A percentile compares a stretch with the other conserved stretches of the same genome.
phyloP scores from a whole-genome alignment of 2,329 filamentous ascomycete species.

The Fusarium sp. region DNA sequence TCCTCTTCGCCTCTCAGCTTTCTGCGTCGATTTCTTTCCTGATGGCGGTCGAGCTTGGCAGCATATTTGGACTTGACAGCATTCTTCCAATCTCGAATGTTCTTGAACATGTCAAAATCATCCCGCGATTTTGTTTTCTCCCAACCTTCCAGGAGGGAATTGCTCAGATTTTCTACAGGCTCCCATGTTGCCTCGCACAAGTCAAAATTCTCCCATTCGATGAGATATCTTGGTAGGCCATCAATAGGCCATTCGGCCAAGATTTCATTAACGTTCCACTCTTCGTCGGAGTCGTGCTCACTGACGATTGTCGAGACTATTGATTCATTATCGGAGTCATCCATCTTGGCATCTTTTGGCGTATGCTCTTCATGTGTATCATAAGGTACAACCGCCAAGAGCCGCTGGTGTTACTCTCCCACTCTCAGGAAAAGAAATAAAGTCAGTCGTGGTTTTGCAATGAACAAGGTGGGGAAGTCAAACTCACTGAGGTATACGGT shows the following conservation, averaged over 20 bases:
- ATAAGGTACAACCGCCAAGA: not conserved
- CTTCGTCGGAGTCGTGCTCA: slow-evolving; percentile 52
- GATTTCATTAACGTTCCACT: slow-evolving; percentile 63
- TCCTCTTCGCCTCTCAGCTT: slow-evolving; percentile 48
- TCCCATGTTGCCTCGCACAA: slow-evolving; percentile 61
- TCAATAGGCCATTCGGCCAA: slow-evolving; percentile 56
- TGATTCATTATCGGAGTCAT: slow-evolving; percentile 45
- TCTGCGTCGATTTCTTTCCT: slow-evolving; percentile 58
- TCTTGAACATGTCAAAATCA: slow-evolving; percentile 51
- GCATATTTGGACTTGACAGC: slow-evolving; percentile 44
- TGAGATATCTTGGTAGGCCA: slow-evolving; percentile 46
- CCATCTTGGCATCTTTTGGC: slow-evolving; percentile 5
- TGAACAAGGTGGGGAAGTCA: not conserved
- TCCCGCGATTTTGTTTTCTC: slow-evolving; percentile 52
- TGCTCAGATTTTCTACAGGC: slow-evolving; percentile 55
- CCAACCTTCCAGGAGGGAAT: slow-evolving; percentile 56
- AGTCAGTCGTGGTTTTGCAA: not conserved
- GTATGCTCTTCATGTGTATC: not conserved
- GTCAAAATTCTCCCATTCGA: slow-evolving; percentile 52
- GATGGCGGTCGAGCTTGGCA: slow-evolving; percentile 51
- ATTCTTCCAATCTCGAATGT: slow-evolving; percentile 51
- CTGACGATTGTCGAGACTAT: slow-evolving; percentile 49
- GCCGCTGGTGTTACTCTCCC: not conserved
- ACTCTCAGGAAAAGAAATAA: not conserved
- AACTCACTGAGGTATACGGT: not conserved